A percentile compares a stretch with the other conserved stretches of the same genome.
phyloP scores from a whole-genome alignment of 345 rosid species.

The Linum lewisii region DNA sequence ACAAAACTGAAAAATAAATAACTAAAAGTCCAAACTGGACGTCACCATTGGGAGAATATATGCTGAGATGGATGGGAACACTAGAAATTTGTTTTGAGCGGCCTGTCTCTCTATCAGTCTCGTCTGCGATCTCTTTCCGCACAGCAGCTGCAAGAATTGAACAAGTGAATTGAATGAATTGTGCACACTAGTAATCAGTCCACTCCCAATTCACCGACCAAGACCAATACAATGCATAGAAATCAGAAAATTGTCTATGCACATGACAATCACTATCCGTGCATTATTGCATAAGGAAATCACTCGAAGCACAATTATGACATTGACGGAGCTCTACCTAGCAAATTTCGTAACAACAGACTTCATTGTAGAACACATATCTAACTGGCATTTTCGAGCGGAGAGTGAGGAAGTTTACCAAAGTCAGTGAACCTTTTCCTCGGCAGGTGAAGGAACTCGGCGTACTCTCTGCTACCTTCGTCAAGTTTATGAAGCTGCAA shows the following conservation, averaged over 20 bases:
- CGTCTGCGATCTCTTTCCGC: constrained; percentile 97
- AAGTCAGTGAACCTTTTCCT: constrained; percentile 83
- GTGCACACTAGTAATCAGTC: too few species aligned
- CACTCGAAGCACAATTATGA: background rate
- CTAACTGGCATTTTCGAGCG: background rate
- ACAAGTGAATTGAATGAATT: too few species aligned
- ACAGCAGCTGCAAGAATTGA: constrained; percentile 59
- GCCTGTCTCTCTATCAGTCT: constrained; percentile 98
- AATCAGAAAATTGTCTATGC: background rate
- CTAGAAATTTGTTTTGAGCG: constrained; percentile 77
- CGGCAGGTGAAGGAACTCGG: constrained; percentile 91
- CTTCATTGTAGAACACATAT: background rate
- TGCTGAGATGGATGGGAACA: constrained; percentile 96
- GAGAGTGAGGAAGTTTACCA: constrained; percentile 26
- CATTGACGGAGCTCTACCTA: background rate
- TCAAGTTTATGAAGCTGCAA: constrained; percentile 94
- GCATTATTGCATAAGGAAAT: background rate
- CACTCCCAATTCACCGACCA: too few species aligned
- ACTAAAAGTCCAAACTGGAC: background rate
- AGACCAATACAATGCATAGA: background rate
- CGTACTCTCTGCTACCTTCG: constrained; percentile 88
- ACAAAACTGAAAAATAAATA: background rate
- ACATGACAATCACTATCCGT: background rate
- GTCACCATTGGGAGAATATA: constrained; percentile 83
- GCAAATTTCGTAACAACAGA: background rate